Conservation (phyloP, 2,329 filamentous ascomycete species). For the Capronia epimyces region DNA sequence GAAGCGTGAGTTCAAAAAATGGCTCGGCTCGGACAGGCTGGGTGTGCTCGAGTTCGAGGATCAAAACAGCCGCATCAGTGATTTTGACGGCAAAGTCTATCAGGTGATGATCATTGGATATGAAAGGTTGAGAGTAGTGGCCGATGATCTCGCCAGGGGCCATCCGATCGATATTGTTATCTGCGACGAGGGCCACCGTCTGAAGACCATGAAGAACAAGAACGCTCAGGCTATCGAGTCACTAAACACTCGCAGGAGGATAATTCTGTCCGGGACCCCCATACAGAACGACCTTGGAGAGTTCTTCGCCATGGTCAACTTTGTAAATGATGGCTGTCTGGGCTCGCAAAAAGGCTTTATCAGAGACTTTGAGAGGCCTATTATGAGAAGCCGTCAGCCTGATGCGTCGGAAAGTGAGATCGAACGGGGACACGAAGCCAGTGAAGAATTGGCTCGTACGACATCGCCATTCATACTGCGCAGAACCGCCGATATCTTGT, state of each 20-base stretch:
- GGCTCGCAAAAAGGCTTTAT: slow-evolving; percentile 59
- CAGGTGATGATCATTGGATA: slow-evolving; percentile 70
- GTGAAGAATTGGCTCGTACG: slow-evolving; percentile 55
- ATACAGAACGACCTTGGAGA: slow-evolving; percentile 64
- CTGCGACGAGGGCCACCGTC: slow-evolving; percentile 63
- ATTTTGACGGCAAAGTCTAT: slow-evolving; percentile 65
- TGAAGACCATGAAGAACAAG: slow-evolving; percentile 66
- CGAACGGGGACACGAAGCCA: slow-evolving; percentile 58
- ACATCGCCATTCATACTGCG: slow-evolving; percentile 62
- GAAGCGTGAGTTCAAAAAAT: slow-evolving; percentile 67
- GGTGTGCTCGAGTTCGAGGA: slow-evolving; percentile 63
- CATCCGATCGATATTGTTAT: slow-evolving; percentile 63
- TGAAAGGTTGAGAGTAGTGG: slow-evolving; percentile 61
- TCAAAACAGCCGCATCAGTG: slow-evolving; percentile 55
- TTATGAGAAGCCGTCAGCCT: slow-evolving; percentile 59
- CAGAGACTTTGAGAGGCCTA: slow-evolving; percentile 59
- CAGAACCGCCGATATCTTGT: slow-evolving; percentile 60
- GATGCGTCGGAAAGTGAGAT: slow-evolving; percentile 56
- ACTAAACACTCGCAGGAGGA: slow-evolving; percentile 54
- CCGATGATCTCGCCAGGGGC: slow-evolving; percentile 60
- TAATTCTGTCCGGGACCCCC: slow-evolving; percentile 63
- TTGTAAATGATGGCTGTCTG: slow-evolving; percentile 62
- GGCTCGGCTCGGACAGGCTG: slow-evolving; percentile 65
- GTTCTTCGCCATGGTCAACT: slow-evolving; percentile 63
- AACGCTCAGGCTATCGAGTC: slow-evolving; percentile 60